Conservation (phyloP, 2,329 filamentous ascomycete species). For the Metarhizium rileyi region DNA sequence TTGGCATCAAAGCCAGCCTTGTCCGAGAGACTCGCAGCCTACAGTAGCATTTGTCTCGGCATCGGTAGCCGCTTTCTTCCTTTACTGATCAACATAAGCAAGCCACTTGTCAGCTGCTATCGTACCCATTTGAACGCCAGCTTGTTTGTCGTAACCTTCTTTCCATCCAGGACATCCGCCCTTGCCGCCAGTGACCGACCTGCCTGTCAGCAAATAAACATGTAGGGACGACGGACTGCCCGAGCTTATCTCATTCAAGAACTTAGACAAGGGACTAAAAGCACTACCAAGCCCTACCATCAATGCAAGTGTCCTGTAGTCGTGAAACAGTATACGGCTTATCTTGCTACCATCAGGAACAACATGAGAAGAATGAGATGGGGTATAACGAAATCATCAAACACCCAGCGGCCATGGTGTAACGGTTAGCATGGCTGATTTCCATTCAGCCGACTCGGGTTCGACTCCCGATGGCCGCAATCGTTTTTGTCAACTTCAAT, state of each 20-base stretch:
- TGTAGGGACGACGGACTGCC: slow-evolving; percentile 23
- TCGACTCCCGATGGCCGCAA: slow-evolving; percentile 11
- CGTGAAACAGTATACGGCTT: too few species aligned
- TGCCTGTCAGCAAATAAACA: slow-evolving; percentile 47
- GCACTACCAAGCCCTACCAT: too few species aligned
- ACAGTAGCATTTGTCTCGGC: not conserved
- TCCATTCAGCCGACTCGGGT: slow-evolving; percentile 14
- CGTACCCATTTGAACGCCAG: slow-evolving; percentile 32
- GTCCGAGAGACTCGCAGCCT: slow-evolving; percentile 29
- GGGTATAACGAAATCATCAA: not conserved
- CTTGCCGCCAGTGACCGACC: slow-evolving; percentile 44
- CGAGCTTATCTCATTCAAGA: too few species aligned
- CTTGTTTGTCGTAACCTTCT: slow-evolving; percentile 53
- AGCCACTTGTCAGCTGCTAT: too few species aligned
- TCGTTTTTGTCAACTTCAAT: too few species aligned
- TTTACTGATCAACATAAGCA: too few species aligned
- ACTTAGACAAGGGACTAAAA: too few species aligned
- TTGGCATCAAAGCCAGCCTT: slow-evolving; percentile 43
- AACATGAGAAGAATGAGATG: not conserved
- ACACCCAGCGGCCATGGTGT: slow-evolving; percentile 9
- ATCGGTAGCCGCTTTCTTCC: too few species aligned
- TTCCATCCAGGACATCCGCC: slow-evolving; percentile 46
- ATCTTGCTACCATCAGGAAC: too few species aligned
- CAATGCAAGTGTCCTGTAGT: too few species aligned
- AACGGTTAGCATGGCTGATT: slow-evolving; percentile 14